Evolutionary conservation across 176 grass and related monocot genomes (phyloP).

Genomic region (Phoenix roebelenii): DNA sequence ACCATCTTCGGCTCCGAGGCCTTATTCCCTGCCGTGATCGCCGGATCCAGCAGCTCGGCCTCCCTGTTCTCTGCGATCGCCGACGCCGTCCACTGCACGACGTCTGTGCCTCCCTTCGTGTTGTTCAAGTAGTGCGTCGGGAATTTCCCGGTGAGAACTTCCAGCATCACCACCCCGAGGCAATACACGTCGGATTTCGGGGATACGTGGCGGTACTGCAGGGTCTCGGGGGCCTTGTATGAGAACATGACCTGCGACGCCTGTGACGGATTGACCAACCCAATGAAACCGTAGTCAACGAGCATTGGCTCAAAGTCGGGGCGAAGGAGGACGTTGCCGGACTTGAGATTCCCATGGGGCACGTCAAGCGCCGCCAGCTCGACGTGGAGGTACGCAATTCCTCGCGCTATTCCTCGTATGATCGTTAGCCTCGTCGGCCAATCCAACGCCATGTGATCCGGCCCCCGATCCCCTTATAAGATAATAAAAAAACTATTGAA

Average conservation of each 20-base stretch:
- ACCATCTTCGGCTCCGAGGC: neutral
- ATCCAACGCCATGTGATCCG: slow-evolving; percentile 26
- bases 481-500: too few relatives aligned
- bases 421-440: slow-evolving; percentile 39
- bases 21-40: neutral
- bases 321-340: slow-evolving; percentile 58
- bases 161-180: slow-evolving; percentile 57
- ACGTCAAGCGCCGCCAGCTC: slow-evolving; percentile 40
- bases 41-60: slow-evolving; percentile 26
- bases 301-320: slow-evolving; percentile 34
- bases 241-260: slow-evolving; percentile 49
- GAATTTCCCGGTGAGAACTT: slow-evolving; percentile 51
- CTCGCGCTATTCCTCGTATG: slow-evolving; percentile 38
- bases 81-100: slow-evolving; percentile 44
- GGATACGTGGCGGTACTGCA: slow-evolving; percentile 16
- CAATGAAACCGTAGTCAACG: slow-evolving; percentile 47
- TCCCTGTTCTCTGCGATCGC: slow-evolving; percentile 36
- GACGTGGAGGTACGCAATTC: slow-evolving; percentile 48
- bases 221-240: slow-evolving; percentile 48
- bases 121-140: slow-evolving; percentile 57
- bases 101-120: slow-evolving; percentile 46
- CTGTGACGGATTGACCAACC: slow-evolving; percentile 37
- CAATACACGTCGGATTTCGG: slow-evolving; percentile 65
- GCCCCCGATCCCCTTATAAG: slow-evolving; percentile 38
- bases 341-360: slow-evolving; percentile 73